These are phyloP conservation scores for Friedmanniomyces endolithicus DNA, from an alignment of 495 filamentous ascomycete genomes.

Conservation along the genomic window DNA sequence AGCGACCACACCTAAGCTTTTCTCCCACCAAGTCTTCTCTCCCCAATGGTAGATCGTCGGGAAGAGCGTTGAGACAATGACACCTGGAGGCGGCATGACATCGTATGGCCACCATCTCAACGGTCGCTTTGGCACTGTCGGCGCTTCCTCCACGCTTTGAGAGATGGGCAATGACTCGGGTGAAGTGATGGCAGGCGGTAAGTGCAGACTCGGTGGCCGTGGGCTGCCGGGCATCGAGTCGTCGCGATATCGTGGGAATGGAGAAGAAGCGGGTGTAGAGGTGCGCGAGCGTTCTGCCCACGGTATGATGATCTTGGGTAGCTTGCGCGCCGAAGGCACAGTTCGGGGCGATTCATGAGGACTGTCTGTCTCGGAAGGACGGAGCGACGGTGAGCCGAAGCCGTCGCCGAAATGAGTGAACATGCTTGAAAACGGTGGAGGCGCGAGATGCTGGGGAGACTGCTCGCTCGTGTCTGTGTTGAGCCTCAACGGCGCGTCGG, in stretches of 20 bases:
- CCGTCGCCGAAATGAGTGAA: background rate
- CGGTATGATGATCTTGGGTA: constrained; percentile 19
- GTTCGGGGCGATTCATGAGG: constrained; percentile 7
- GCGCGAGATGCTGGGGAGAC: background rate
- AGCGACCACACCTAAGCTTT: constrained; percentile 62
- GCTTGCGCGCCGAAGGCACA: constrained; percentile 6
- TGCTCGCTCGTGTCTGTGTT: background rate
- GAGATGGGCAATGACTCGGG: constrained; percentile 35
- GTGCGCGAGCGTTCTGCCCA: background rate
- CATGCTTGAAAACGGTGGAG: background rate
- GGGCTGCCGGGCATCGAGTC: constrained; percentile 23
- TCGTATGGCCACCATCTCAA: constrained; percentile 57
- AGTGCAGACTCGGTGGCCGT: constrained; percentile 41
- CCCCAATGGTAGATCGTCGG: constrained; percentile 74
- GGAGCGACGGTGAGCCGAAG: background rate
- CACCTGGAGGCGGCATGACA: constrained; percentile 54
- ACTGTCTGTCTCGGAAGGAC: background rate
- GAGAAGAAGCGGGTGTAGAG: constrained; percentile 20
- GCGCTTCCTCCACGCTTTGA: constrained; percentile 14
- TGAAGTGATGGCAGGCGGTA: constrained; percentile 40
- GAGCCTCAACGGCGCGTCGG: background rate
- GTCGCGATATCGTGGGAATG: constrained; percentile 44
- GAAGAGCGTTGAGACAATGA: constrained; percentile 67
- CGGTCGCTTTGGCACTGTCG: constrained; percentile 11
- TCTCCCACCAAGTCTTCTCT: constrained; percentile 65